Conservation (phyloP, 495 filamentous ascomycete species). For the Penicillium paradoxum region DNA sequence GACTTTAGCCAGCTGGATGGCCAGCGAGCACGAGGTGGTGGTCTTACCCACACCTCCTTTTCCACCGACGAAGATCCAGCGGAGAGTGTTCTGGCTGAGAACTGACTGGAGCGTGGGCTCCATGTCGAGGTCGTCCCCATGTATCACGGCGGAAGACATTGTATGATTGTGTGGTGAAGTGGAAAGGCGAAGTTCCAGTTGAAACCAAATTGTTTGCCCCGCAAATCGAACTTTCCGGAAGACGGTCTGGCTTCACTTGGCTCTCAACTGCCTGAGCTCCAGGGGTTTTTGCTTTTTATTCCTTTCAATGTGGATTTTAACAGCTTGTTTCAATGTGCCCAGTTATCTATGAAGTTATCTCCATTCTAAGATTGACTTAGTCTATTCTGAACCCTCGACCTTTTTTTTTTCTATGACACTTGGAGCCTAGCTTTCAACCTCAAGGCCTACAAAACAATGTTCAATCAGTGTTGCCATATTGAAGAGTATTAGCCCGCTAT, state of each 20-base stretch:
- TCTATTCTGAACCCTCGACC: too few species aligned
- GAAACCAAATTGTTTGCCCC: slow-evolving; percentile 23
- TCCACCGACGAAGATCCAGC: slow-evolving; percentile 98
- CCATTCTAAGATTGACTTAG: too few species aligned
- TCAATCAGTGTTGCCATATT: too few species aligned
- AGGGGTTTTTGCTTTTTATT: neutral
- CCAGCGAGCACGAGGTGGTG: slow-evolving; percentile 94
- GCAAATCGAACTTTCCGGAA: slow-evolving; percentile 39
- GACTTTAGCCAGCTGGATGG: slow-evolving; percentile 95
- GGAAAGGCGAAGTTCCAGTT: slow-evolving; percentile 16
- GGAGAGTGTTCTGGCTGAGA: slow-evolving; percentile 85
- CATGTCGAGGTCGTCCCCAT: slow-evolving; percentile 71
- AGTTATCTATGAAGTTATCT: neutral
- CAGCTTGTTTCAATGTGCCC: neutral
- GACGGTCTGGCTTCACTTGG: slow-evolving; percentile 4
- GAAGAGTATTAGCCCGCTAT: too few species aligned
- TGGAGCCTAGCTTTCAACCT: neutral
- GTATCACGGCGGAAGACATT: slow-evolving; percentile 62
- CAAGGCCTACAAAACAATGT: neutral
- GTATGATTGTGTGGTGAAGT: slow-evolving; percentile 5
- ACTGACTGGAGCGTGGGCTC: slow-evolving; percentile 93
- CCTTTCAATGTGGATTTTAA: neutral
- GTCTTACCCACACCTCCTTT: slow-evolving; percentile 99
- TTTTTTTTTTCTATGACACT: neutral
- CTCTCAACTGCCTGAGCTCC: neutral